Conservation (phyloP, 208 protist species). For the Wallacemonas sp. region DNA sequence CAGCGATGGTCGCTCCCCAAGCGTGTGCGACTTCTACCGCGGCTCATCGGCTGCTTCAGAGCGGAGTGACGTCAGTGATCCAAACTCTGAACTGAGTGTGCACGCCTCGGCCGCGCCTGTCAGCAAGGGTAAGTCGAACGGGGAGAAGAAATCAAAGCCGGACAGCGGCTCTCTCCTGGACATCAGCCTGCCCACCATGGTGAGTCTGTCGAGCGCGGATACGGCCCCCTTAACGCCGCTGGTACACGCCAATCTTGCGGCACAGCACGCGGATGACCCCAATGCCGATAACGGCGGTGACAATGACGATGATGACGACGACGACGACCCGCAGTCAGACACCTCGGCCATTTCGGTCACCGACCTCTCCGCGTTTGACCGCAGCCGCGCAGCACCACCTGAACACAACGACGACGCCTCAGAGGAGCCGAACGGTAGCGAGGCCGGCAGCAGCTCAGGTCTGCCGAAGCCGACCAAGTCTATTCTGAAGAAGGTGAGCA, state of each 20-base stretch:
- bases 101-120: neutral
- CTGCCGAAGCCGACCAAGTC: neutral
- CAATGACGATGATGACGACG: neutral
- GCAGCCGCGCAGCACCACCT: neutral
- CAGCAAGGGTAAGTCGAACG: neutral
- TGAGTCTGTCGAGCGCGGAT: too few relatives aligned
- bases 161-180: too few relatives aligned
- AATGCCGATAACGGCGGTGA: neutral
- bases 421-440: neutral
- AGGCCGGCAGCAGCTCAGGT: neutral
- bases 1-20: neutral
- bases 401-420: neutral
- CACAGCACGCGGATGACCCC: neutral
- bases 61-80: neutral
- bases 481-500: constrained; percentile 24
- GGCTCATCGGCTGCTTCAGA: neutral
- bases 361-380: neutral
- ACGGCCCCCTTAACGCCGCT: too few relatives aligned
- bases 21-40: neutral
- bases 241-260: neutral
- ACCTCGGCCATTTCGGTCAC: neutral
- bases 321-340: neutral
- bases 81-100: neutral
- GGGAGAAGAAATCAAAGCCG: too few relatives aligned
- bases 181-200: too few relatives aligned